Conservation (phyloP, 2,329 filamentous ascomycete species). For the Scopulariopsis brevicaulis region DNA sequence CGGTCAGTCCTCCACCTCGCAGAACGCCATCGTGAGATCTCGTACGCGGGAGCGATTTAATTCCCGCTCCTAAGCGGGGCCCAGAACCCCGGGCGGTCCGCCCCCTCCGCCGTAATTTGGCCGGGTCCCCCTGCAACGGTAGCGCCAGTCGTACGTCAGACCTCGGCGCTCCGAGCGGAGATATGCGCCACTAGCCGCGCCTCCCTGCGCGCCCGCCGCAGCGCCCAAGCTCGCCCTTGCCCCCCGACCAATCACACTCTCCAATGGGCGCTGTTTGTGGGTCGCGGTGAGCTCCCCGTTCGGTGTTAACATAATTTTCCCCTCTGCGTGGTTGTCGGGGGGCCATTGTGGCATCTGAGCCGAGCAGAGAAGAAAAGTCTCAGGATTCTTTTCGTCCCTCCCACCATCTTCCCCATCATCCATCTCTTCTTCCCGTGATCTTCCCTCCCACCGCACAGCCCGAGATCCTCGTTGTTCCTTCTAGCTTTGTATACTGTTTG, state of each 20-base stretch:
- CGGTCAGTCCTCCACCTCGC: neutral
- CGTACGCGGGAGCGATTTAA: neutral
- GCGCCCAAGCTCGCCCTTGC: neutral
- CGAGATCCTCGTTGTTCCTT: neutral
- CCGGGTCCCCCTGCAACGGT: no score
- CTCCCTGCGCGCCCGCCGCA: neutral
- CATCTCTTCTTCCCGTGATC: neutral
- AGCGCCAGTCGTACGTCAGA: no score
- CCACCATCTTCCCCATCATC: neutral
- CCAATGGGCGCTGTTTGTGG: neutral
- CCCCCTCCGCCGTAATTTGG: neutral
- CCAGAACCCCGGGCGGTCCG: neutral
- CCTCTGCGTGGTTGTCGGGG: neutral
- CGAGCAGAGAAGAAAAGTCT: neutral
- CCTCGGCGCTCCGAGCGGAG: constrained; percentile 5
- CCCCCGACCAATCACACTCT: neutral
- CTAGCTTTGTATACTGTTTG: neutral
- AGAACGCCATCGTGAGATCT: neutral
- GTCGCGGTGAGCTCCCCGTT: neutral
- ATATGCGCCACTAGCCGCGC: neutral
- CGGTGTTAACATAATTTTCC: neutral
- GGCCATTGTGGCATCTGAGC: neutral
- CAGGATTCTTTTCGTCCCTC: constrained; percentile 6
- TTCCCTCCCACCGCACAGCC: neutral
- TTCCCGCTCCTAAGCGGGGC: constrained; percentile 1